Evolutionary conservation across 2,329 filamentous ascomycete genomes (phyloP), one percentile per base, ranked within the genome.

Genomic region (Chaetomium strumarium): DNA sequence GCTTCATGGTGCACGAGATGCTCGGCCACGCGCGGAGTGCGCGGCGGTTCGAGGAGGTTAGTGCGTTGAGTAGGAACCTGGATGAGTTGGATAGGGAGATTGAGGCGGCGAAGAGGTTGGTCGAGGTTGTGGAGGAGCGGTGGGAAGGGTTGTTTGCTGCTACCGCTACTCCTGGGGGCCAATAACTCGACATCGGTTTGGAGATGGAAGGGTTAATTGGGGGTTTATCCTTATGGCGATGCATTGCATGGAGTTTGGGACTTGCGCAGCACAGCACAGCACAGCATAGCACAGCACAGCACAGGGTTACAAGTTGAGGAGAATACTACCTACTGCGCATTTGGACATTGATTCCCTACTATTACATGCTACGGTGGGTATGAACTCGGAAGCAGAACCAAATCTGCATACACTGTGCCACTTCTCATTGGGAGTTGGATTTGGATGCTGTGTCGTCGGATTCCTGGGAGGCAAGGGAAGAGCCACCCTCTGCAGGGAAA

Each of bases 1-100:
- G 84, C 58, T 95, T 95, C 69, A 83, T 96, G 70, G 90, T 96
- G 0, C 82, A 84, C 36, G 84, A 88, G 61, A 95, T 95, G 90
- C 81, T 95, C 41, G 81, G 80, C 8, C 81, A 85, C 55, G 89
- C 90, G 0, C 85, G 85, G 44, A 85, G 84, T 39, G 81, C 86
- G 11, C 76, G 88, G 29, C 83, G 88, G 53, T 95, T 95, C 60
- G 91, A 96, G 63, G 91, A 96, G 68, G 88, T 95, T 2, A 81
- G 83, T 51, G 88, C 88, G 11, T 71, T 96, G 52, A 84, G 84
- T 4, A 78, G 84, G 53, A 96, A 96, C 61, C 72, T 90, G 29
- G 88, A 93, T 52, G 91, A 96, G 70, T 69, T 96, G 52, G 87
- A 86, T 39, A 75, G 73, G 34, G 91, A 96, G 71, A 92, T 95